phyloP scores from a whole-genome alignment of 352 stramenopile genomes.

The Phytophthora colocasiae region DNA sequence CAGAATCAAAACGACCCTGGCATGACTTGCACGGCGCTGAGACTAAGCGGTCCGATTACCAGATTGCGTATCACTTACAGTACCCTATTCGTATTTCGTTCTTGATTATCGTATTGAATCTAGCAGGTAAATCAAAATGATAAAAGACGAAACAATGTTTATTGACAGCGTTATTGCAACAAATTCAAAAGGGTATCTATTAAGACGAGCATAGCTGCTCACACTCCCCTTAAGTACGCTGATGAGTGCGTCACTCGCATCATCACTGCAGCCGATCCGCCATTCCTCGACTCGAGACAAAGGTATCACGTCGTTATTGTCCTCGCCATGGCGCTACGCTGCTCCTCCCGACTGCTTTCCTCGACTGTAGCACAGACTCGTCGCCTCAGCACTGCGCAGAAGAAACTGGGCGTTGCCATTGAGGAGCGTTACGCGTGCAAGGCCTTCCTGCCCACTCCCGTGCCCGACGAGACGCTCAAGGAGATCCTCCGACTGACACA shows the following conservation, averaged over 20 bases:
- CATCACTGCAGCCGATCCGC: neutral
- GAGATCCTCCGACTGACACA: conserved; percentile 77
- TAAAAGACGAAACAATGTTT: no score
- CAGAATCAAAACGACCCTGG: no score
- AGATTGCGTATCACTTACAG: no score
- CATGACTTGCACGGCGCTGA: no score
- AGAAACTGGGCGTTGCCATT: conserved; percentile 27
- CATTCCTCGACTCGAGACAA: conserved; percentile 3
- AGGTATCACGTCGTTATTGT: neutral
- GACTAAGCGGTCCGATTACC: no score
- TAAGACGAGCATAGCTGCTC: no score
- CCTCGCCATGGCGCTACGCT: conserved; percentile 2
- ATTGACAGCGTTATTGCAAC: no score
- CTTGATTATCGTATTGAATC: no score
- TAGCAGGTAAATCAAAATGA: no score
- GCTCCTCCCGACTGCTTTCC: conserved; percentile 7
- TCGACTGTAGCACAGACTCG: conserved; percentile 3
- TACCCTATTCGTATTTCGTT: no score
- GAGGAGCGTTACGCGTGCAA: conserved; percentile 50
- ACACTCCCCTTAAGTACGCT: neutral
- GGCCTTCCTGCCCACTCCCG: conserved; percentile 47
- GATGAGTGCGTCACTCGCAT: neutral
- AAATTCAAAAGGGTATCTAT: no score
- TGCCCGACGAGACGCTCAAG: conserved; percentile 63
- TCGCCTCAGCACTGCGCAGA: conserved; percentile 20